Percentiles rank a stretch among this genome's conserved stretches.
Evolutionary conservation across 768 basidiomycete genomes (phyloP).

Genomic region (Imleria badia): DNA sequence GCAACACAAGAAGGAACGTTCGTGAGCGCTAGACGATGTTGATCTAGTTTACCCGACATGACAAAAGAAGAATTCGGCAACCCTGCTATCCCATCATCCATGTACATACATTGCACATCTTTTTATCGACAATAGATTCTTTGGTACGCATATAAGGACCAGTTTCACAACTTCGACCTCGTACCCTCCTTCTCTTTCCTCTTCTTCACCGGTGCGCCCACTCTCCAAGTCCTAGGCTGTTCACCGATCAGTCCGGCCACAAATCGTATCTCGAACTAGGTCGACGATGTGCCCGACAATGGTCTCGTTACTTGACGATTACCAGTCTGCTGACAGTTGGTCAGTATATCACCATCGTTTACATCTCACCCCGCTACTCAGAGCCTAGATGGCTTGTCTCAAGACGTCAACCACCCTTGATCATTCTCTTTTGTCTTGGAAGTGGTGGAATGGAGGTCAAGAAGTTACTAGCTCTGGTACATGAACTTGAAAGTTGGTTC

Average conservation of each 20-base stretch:
- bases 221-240: background rate
- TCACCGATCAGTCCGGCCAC: background rate
- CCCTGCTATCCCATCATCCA: background rate
- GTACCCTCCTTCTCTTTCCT: background rate
- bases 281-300: too few species aligned
- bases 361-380: too few species aligned
- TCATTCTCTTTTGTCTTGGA: too few species aligned
- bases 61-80: background rate
- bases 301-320: background rate
- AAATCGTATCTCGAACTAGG: background rate
- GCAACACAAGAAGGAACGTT: background rate
- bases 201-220: background rate
- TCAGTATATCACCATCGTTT: background rate
- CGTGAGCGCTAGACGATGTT: background rate
- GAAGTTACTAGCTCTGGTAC: background rate
- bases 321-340: background rate
- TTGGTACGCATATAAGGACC: background rate
- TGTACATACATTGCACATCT: conserved; percentile 14
- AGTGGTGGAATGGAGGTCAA: too few species aligned
- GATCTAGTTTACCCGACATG: background rate
- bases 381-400: too few species aligned
- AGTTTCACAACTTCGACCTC: background rate
- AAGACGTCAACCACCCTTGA: too few species aligned
- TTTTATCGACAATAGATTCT: background rate
- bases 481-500: background rate